Percentiles rank a stretch among this genome's conserved stretches.
Conservation (phyloP, 148 eudicot species). For the Dysphania ambrosioides region DNA sequence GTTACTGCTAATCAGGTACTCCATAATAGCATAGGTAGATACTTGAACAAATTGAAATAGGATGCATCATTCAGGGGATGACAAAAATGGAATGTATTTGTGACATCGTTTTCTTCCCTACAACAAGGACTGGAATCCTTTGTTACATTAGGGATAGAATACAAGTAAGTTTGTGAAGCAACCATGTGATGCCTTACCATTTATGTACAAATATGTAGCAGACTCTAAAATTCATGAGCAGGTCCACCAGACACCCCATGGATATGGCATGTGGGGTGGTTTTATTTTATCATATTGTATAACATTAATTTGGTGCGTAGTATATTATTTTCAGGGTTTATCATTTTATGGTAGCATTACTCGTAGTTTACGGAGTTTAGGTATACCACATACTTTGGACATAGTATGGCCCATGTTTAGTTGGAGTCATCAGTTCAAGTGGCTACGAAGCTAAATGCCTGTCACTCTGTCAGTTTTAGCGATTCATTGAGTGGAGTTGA, state of each 20-base stretch:
- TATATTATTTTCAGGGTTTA: neutral
- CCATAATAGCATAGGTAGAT: no score
- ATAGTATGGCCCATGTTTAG: neutral
- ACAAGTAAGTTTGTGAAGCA: neutral
- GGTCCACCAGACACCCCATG: slow-evolving; percentile 10
- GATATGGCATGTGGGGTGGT: slow-evolving; percentile 24
- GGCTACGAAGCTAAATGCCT: neutral
- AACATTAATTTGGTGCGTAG: neutral
- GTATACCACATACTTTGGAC: neutral
- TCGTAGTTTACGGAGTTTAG: neutral
- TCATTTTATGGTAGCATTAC: neutral
- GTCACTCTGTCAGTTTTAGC: neutral
- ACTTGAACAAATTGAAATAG: no score
- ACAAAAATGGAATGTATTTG: neutral
- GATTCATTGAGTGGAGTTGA: neutral
- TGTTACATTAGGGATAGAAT: neutral
- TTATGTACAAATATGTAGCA: neutral
- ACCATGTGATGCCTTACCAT: neutral
- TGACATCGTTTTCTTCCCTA: neutral
- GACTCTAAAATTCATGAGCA: neutral
- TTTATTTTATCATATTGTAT: neutral
- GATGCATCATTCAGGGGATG: no score
- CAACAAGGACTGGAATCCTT: neutral
- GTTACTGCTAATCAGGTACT: no score
- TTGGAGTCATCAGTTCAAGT: neutral